Base-by-base conservation (phyloP, 1,284 basidiomycete species). In the Leccinum subrobustum region DNA sequence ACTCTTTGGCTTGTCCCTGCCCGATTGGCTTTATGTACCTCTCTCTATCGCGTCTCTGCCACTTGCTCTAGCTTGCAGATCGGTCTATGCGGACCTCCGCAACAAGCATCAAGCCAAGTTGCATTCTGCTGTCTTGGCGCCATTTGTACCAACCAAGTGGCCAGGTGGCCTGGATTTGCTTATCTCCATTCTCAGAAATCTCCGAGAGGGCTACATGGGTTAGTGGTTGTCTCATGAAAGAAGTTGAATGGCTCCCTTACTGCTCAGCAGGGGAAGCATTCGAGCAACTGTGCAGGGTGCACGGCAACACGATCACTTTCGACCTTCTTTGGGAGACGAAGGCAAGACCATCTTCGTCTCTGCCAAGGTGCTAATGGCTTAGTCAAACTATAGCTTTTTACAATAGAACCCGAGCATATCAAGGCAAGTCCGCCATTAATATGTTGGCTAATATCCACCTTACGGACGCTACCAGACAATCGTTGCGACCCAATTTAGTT, bases 401-500 rank as follows among this genome's bases (percentile, higher is more conserved):
- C 71, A 1, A 64, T 64, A 8, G 79, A 81, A 57, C 79, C 79
- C 5, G 77, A 77, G 42, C 71, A 79, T 56, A 67, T 81, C 62
- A 81, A 80, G 68, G 74, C 65, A 56, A 58, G 57, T 48, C 3
- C 9, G 29, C 8, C 3, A 25, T 8, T 16, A 3, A 8, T 29
- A 8, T 18, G 4, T 31, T 27, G 25, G 39, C 7, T 12, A 2
- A 35, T 12, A n/a, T 9, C 39, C 20, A 37, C n/a, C 47, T 66
- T 60, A 65, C 33, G 1, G 4, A 58, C 25, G 6, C 27, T 6
- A 6, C 20, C 16, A 76, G 74, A 67, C 73, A 8, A 65, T 78
- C n/a, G 64, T 77, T 3, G 70, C 74, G 6, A 77, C 76, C 1
- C 66, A 75, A 56, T 83, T 82, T 53, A 71, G 76, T 29, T 69